Percentiles rank a stretch among this genome's conserved stretches.
These are phyloP conservation scores for Exophiala sp. DNA, from an alignment of 2,329 filamentous ascomycete genomes.

Conservation along the genomic window DNA sequence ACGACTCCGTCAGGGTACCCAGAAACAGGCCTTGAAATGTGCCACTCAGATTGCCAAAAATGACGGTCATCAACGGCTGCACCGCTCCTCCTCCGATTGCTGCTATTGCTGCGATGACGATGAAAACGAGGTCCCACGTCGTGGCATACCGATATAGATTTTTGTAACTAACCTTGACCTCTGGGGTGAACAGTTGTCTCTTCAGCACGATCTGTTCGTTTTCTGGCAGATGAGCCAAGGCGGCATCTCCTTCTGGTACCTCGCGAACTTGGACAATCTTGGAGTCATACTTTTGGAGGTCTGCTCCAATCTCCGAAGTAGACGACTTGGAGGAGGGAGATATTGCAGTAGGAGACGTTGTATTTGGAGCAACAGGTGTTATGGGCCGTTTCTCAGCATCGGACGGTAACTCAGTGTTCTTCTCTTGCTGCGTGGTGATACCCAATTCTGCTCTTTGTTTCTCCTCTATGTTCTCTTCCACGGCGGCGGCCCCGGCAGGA, in stretches of 20 bases:
- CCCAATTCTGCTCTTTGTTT: constrained; percentile 21
- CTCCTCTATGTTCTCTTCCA: constrained; percentile 27
- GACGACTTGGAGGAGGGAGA: constrained; percentile 17
- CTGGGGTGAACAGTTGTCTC: constrained; percentile 60
- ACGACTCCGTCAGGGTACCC: constrained; percentile 46
- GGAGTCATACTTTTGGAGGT: constrained; percentile 27
- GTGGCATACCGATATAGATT: constrained; percentile 67
- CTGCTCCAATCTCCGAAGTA: constrained; percentile 15
- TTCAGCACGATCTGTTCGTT: constrained; percentile 63
- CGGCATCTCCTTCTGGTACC: constrained; percentile 43
- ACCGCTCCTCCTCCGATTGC: constrained; percentile 68
- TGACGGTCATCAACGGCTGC: constrained; percentile 68
- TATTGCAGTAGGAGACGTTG: constrained; percentile 5
- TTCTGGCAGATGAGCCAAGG: constrained; percentile 57
- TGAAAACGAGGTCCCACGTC: constrained; percentile 57
- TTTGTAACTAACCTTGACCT: constrained; percentile 57
- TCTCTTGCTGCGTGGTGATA: constrained; percentile 22
- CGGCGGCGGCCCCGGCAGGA: constrained; percentile 14
- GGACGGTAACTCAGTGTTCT: constrained; percentile 8
- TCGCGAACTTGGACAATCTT: constrained; percentile 29
- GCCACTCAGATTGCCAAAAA: constrained; percentile 71
- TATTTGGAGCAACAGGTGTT: constrained; percentile 11
- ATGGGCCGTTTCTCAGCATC: constrained; percentile 13
- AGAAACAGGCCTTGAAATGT: constrained; percentile 62
- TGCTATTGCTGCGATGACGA: constrained; percentile 55